These are phyloP conservation scores for Aureobasidium sp. DNA, from an alignment of 2,329 filamentous ascomycete genomes.

Conservation along the genomic window DNA sequence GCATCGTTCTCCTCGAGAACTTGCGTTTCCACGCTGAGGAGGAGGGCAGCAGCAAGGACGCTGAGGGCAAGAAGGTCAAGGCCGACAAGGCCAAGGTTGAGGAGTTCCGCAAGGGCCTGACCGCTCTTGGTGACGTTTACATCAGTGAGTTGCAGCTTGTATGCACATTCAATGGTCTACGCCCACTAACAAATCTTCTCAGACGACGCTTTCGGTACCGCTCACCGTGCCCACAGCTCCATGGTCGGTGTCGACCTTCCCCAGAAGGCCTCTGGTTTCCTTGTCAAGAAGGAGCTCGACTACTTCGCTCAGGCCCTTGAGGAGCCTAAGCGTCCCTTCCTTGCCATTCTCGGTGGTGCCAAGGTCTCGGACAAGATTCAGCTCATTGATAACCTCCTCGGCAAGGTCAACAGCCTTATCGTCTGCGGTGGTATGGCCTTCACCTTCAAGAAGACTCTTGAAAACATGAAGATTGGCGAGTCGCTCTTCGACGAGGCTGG, in stretches of 20 bases:
- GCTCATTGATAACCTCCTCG: constrained; percentile 96
- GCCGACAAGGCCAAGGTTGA: constrained; percentile 89
- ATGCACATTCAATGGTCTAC: background rate
- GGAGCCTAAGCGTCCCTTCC: constrained; percentile 87
- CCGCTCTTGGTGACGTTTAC: constrained; percentile 89
- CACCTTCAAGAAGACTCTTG: constrained; percentile 99
- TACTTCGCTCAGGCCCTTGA: constrained; percentile 98
- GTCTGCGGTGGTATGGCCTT: constrained; percentile 98
- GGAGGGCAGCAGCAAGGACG: constrained; percentile 92
- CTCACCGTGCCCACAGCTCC: constrained; percentile 96
- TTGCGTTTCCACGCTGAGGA: constrained; percentile 97
- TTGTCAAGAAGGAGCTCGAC: constrained; percentile 99
- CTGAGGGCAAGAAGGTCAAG: constrained; percentile 89
- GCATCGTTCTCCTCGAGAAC: constrained; percentile 92
- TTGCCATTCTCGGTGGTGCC: constrained; percentile 94
- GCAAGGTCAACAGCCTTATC: constrained; percentile 95
- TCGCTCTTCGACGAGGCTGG: constrained; percentile 91
- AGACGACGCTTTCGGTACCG: constrained; percentile 98
- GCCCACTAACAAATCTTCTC: constrained; percentile 7
- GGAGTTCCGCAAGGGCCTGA: constrained; percentile 90
- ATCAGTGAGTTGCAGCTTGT: constrained; percentile 62
- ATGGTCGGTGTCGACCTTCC: constrained; percentile 97
- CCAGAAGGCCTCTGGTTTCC: constrained; percentile 94
- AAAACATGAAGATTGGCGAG: constrained; percentile 81
- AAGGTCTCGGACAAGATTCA: constrained; percentile 99